Evolutionary conservation across 768 basidiomycete species (phyloP), one percentile per base, ranked within the genome.

Genomic region (Russula olivacea): DNA sequence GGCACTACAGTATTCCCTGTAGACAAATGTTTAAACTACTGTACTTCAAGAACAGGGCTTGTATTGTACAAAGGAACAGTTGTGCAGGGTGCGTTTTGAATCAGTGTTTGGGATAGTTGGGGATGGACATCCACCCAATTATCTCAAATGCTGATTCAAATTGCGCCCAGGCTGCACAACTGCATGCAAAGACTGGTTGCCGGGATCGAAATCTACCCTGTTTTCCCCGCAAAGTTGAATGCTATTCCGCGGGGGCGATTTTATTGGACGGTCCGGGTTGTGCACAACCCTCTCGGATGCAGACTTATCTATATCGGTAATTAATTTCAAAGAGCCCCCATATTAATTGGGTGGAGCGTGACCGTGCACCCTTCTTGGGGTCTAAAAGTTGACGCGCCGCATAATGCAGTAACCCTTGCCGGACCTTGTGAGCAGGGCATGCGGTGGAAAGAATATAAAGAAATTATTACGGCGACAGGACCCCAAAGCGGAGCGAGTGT

Each of bases 401-500:
- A 25, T 49, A 14, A 36, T 12, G 4, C 3, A 36, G 17, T 12
- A 19, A 28, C 30, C 10, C 30, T n/a, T 62, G n/a, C 25, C 40
- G 23, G 45, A 15, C 23, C 40, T 40, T 40, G 25, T 25, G 43
- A n/a, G n/a, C 41, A 21, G 38, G 41, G 6, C 17, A 23, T 34
- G 40, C 12, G 19, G 10, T 14, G 19, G 36, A 38, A 53, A 36
- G 15, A n/a, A n/a, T 3, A 51, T 32, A 43, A 45, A 7, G 38
- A 53, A 47, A 53, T 12, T 12, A 49, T 59, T 59, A 59, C 52
- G 63, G 48, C 32, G 58, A 55, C 40, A 52, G 40, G n/a, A 59
- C 62, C 57, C 61, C 43, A 63, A 63, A 63, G 50, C 28, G 14
- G n/a, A n/a, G n/a, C n/a, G n/a, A n/a, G n/a, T 23, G 28, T 41